These are phyloP conservation scores for Speleostelium caveatum DNA, from an alignment of 78 protist genomes.

Conservation along the genomic window DNA sequence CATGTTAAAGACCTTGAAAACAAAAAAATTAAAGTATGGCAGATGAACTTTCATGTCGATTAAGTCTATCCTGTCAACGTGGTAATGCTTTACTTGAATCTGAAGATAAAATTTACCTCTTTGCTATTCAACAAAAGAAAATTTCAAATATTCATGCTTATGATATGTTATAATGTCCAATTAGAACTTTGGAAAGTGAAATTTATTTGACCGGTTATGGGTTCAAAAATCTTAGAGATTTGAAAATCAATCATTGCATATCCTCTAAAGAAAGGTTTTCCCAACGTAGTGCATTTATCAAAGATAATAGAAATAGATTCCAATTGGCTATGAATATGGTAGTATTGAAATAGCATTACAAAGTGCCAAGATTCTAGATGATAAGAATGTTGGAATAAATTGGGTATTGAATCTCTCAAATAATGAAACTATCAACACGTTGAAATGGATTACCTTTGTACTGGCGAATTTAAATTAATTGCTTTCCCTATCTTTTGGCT, in stretches of 20 bases:
- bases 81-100: constrained; percentile 85
- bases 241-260: constrained; percentile 97
- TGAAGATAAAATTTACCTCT: constrained; percentile 92
- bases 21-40: constrained; percentile 88
- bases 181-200: constrained; percentile 95
- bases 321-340: constrained; percentile 97
- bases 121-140: constrained; percentile 91
- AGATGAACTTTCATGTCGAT: constrained; percentile 84
- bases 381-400: constrained; percentile 92
- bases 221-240: constrained; percentile 76
- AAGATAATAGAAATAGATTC: constrained; percentile 95
- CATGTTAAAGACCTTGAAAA: constrained; percentile 88
- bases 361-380: constrained; percentile 88
- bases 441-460: constrained; percentile 94
- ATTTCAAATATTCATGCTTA: constrained; percentile 65
- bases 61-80: constrained; percentile 91
- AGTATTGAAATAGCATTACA: constrained; percentile 95
- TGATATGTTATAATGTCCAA: constrained; percentile 96
- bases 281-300: constrained; percentile 92
- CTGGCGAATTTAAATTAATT: constrained; percentile 91
- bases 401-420: constrained; percentile 92
- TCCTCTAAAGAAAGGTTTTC: constrained; percentile 91
- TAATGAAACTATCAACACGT: constrained; percentile 96
- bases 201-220: constrained; percentile 88
- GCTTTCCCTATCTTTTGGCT: constrained; percentile 95